Conservation (phyloP, 169 alveolate genomes). For the Cryptosporidium parvum region DNA sequence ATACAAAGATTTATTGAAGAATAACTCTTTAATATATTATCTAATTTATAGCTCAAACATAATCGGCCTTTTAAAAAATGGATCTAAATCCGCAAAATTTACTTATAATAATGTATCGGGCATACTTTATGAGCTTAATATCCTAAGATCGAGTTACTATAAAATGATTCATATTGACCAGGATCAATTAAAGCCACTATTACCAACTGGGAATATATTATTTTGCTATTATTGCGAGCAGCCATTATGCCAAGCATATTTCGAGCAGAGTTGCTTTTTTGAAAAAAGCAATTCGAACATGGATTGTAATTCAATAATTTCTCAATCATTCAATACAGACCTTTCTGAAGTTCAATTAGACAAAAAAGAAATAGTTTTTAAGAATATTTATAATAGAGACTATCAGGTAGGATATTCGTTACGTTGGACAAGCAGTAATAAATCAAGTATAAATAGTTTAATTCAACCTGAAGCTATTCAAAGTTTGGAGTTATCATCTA, state of each 20-base stretch:
- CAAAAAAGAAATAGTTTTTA: constrained; percentile 7
- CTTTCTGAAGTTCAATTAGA: neutral
- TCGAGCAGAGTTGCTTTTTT: neutral
- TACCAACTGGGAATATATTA: constrained; percentile 61
- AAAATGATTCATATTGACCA: neutral
- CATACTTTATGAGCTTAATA: constrained; percentile 41
- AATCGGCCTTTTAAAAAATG: neutral
- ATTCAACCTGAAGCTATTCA: constrained; percentile 4
- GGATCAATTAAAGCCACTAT: neutral
- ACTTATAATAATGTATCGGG: neutral
- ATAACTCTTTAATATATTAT: constrained; percentile 20
- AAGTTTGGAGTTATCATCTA: neutral
- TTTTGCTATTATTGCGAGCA: constrained; percentile 66
- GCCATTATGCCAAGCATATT: constrained; percentile 21
- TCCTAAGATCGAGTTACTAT: constrained; percentile 19
- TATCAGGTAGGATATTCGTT: neutral
- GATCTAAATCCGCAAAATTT: neutral
- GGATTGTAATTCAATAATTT: neutral
- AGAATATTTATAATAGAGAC: neutral
- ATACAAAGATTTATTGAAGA: constrained; percentile 30
- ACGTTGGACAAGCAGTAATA: constrained; percentile 1
- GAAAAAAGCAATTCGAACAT: neutral
- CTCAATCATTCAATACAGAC: constrained; percentile 13
- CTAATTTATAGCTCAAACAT: neutral
- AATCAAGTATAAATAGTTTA: neutral